phyloP scores from a whole-genome alignment of 257 asterid genomes.

The Leptodermis oblonga region DNA sequence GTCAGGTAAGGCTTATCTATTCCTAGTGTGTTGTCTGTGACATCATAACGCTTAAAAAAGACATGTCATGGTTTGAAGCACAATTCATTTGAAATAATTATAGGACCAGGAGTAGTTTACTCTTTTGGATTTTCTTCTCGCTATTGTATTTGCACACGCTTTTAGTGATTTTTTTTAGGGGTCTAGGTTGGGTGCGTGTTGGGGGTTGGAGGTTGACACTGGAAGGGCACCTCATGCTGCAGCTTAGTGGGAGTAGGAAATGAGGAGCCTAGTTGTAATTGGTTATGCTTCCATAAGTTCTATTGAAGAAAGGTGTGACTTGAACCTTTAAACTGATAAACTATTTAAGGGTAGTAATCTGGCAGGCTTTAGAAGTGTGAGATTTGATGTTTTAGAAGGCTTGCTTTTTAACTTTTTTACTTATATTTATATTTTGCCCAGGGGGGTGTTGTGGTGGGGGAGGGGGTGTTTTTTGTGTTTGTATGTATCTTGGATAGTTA shows the following conservation, averaged over 20 bases:
- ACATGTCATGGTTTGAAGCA: not conserved
- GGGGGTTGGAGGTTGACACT: not conserved
- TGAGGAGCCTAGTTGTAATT: too few species aligned
- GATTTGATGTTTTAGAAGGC: not conserved
- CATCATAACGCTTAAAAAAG: not conserved
- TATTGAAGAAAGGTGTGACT: too few species aligned
- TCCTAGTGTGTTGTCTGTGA: not conserved
- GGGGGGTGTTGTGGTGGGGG: too few species aligned
- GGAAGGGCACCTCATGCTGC: not conserved
- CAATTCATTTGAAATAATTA: not conserved
- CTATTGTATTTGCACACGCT: not conserved
- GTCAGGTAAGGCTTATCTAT: slow-evolving; percentile 68
- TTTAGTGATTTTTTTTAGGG: not conserved
- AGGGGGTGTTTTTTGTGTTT: not conserved
- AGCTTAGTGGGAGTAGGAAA: too few species aligned
- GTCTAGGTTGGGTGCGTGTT: not conserved
- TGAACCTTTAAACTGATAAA: too few species aligned
- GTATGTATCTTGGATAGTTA: not conserved
- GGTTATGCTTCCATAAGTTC: too few species aligned
- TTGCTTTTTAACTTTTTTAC: not conserved
- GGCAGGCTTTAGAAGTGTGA: not conserved
- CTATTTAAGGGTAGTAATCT: not conserved
- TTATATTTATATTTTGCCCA: too few species aligned
- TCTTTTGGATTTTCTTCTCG: not conserved
- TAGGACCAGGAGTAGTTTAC: not conserved